These are phyloP conservation scores for Crithidia sp. DNA, from an alignment of 208 protist genomes.

Conservation along the genomic window DNA sequence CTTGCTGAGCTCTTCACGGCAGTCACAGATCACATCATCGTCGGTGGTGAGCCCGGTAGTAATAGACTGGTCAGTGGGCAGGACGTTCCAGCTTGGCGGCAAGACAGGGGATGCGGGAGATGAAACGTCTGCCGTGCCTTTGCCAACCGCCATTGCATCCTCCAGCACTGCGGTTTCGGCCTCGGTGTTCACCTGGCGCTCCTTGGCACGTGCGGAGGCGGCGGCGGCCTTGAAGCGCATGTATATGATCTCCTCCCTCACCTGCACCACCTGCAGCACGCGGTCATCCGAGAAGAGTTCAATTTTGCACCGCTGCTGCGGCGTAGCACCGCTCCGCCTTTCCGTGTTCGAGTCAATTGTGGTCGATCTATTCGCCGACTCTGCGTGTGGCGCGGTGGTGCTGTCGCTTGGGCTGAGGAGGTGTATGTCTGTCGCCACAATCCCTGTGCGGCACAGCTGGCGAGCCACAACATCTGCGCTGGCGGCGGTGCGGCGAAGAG, in stretches of 20 bases:
- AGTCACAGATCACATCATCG: background rate
- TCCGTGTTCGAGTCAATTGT: background rate
- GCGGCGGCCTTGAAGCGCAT: slow-evolving; percentile 47
- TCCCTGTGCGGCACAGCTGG: slow-evolving; percentile 21
- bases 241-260: slow-evolving; percentile 75
- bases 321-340: slow-evolving; percentile 14
- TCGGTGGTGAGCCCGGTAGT: background rate
- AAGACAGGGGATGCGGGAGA: too few species aligned
- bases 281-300: slow-evolving; percentile 83
- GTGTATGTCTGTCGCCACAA: slow-evolving; percentile 28
- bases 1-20: background rate
- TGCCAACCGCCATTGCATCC: too few species aligned
- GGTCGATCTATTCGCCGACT: background rate
- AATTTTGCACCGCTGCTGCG: background rate
- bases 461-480: slow-evolving; percentile 9
- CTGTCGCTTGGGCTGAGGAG: background rate
- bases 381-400: background rate
- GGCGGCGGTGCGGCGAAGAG: slow-evolving; percentile 34
- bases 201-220: background rate
- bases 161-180: too few species aligned
- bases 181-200: background rate
- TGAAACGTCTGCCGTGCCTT: too few species aligned
- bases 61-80: slow-evolving; percentile 1
- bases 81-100: background rate
- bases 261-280: slow-evolving; percentile 66